phyloP scores from a whole-genome alignment of 768 basidiomycete genomes.

The Rhizopogon sp. region DNA sequence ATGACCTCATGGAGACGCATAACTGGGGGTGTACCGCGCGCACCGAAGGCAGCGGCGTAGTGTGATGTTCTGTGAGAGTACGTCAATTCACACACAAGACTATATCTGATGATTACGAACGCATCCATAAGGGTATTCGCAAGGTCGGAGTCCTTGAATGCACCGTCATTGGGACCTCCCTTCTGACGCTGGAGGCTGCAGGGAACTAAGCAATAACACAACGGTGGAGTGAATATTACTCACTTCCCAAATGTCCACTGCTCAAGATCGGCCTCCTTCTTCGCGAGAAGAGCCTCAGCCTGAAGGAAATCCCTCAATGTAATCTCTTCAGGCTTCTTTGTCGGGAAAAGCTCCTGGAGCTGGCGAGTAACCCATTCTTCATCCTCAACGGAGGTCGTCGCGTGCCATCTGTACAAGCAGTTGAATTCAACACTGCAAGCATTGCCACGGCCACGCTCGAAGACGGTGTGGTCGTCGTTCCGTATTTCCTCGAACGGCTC shows the following conservation, averaged over 20 bases:
- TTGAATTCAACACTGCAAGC: conserved; percentile 88
- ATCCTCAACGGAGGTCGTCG: conserved; percentile 68
- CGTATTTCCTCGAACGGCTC: conserved; percentile 75
- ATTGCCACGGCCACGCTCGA: conserved; percentile 80
- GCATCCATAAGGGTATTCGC: conserved; percentile 63
- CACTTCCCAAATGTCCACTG: conserved; percentile 69
- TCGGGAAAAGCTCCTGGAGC: conserved; percentile 50
- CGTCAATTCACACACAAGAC: neutral
- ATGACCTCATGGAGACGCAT: conserved; percentile 80
- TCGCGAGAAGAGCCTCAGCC: conserved; percentile 35
- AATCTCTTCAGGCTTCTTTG: conserved; percentile 43
- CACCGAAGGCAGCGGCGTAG: conserved; percentile 69
- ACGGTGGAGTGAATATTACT: conserved; percentile 11
- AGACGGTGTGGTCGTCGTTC: conserved; percentile 52
- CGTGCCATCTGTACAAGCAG: conserved; percentile 81
- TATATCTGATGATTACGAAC: conserved; percentile 34
- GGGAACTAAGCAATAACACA: conserved; percentile 1
- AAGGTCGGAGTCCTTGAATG: conserved; percentile 67
- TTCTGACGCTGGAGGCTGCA: conserved; percentile 54
- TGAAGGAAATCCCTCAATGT: conserved; percentile 47
- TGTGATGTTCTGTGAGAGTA: conserved; percentile 50
- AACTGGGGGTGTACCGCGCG: conserved; percentile 67
- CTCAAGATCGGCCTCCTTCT: conserved; percentile 38
- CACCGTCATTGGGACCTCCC: conserved; percentile 31
- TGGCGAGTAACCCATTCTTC: conserved; percentile 60